Evolutionary conservation across 306 rosid genomes (phyloP), one percentile per base, ranked within the genome.

Genomic region (Carpinus viminea): DNA sequence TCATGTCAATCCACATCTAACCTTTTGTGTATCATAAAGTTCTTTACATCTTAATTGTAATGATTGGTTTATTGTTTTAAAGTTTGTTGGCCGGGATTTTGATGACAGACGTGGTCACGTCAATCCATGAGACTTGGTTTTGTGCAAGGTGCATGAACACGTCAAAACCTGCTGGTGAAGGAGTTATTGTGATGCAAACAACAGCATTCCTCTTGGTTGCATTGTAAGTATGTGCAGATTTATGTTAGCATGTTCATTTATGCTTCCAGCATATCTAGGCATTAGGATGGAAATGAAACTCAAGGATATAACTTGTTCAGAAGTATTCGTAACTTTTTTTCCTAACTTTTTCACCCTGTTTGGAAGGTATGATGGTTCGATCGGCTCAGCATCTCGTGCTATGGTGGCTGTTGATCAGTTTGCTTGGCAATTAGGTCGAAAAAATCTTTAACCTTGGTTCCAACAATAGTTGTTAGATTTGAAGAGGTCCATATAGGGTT

Each of bases 111-210:
- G 74, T 92, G 83, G 93, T 90, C 68, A 94, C 97, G 4, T 88
- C 97, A 78, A 90, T 94, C 75, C 97, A 92, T 60, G 98, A 92
- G 88, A 90, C 82, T 70, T 94, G 96, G 98, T 89, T 92, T 72
- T 78, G 92, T 82, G 98, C 94, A 70, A 92, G 98, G 94, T 92
- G 97, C 86, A 78, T 91, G 84, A 94, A 92, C 91, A 94, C 97
- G 36, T 89, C 92, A 83, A 92, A 89, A 76, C 90, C 94, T 79
- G 92, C 89, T 59, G 98, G 97, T 54, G 98, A 94, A 88, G 98
- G 98, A 51, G 97, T 89, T 64, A 86, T 94, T 47, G 81, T 94
- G 34, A 87, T 94, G 76, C 98, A 89, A 83, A 91, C 97, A 68
- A 80, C 93, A 51, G 84, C 97, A n/a, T 94, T 87, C 80, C 79